Conservation (phyloP, 2,329 filamentous ascomycete genomes). For the Cordyceps militaris region DNA sequence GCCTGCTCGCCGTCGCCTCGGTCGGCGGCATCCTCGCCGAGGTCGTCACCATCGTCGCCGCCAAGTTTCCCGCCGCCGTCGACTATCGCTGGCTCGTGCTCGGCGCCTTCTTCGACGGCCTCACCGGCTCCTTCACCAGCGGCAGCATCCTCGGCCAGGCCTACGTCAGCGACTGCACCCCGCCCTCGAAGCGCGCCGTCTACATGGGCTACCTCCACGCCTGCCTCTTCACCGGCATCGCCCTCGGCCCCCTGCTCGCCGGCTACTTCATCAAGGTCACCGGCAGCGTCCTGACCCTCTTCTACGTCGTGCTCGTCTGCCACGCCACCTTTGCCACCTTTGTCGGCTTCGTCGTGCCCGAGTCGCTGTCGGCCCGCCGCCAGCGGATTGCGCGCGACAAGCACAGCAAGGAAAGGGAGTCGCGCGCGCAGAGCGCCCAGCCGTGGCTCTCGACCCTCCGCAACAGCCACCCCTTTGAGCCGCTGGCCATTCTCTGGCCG, state of each 20-base stretch:
- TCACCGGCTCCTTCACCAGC: slow-evolving; percentile 83
- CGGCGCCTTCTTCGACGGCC: slow-evolving; percentile 70
- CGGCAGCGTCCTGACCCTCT: slow-evolving; percentile 69
- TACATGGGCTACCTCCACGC: slow-evolving; percentile 87
- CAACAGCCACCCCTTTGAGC: slow-evolving; percentile 62
- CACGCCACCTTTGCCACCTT: slow-evolving; percentile 69
- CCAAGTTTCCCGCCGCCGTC: slow-evolving; percentile 63
- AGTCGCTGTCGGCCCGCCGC: slow-evolving; percentile 70
- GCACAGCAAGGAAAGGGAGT: slow-evolving; percentile 40
- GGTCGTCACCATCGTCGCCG: slow-evolving; percentile 69
- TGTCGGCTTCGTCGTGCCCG: slow-evolving; percentile 66
- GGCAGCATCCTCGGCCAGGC: slow-evolving; percentile 71
- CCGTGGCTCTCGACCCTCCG: slow-evolving; percentile 29
- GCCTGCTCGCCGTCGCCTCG: slow-evolving; percentile 65
- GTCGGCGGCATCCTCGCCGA: slow-evolving; percentile 70
- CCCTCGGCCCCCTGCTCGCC: slow-evolving; percentile 74
- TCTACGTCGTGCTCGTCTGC: slow-evolving; percentile 70
- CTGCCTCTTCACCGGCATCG: slow-evolving; percentile 81
- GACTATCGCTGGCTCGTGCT: slow-evolving; percentile 74
- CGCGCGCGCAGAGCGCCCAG: slow-evolving; percentile 22
- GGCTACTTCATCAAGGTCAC: slow-evolving; percentile 73
- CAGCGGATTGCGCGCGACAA: slow-evolving; percentile 66
- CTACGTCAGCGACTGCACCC: slow-evolving; percentile 83
- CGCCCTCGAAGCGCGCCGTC: slow-evolving; percentile 70
- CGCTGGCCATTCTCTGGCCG: slow-evolving; percentile 72